These are phyloP conservation scores for Epithemia pelagica DNA, from an alignment of 108 stramenopile species.

Conservation along the genomic window DNA sequence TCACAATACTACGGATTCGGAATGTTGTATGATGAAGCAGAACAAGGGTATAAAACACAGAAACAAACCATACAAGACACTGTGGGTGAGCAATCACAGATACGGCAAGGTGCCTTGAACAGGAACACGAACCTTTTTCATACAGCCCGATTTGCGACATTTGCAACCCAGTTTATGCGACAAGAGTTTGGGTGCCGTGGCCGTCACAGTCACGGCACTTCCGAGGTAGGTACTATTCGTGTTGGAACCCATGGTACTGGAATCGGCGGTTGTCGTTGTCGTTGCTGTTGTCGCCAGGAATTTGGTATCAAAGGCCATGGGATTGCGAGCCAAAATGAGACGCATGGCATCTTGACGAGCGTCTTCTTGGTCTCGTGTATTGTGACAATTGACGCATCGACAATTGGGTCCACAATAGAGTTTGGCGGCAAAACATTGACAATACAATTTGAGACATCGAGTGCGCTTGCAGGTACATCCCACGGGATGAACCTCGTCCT, in stretches of 20 bases:
- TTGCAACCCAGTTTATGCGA: constrained; percentile 93
- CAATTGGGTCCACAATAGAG: constrained; percentile 56
- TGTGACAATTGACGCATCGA: constrained; percentile 68
- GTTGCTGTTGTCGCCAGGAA: too few species aligned
- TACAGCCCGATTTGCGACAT: constrained; percentile 87
- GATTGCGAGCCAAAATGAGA: constrained; percentile 76
- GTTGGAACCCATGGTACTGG: not conserved
- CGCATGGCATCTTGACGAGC: constrained; percentile 73
- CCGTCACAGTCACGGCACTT: not conserved
- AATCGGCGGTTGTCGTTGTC: not conserved
- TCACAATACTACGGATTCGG: constrained; percentile 92
- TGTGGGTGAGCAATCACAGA: too few species aligned
- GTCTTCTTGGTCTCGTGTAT: constrained; percentile 45
- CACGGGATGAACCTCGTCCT: constrained; percentile 13
- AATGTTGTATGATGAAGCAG: too few species aligned
- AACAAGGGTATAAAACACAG: constrained; percentile 17
- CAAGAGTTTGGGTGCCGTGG: constrained; percentile 15
- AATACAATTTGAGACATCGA: constrained; percentile 95
- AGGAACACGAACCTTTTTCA: constrained; percentile 82
- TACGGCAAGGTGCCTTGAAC: too few species aligned
- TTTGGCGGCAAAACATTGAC: constrained; percentile 91
- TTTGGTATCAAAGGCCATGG: constrained; percentile 86
- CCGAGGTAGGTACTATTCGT: not conserved
- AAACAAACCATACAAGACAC: constrained; percentile 12
- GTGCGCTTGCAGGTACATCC: constrained; percentile 96